Base-by-base conservation (phyloP, 2,329 filamentous ascomycete genomes). In the Karstenula rhodostoma region DNA sequence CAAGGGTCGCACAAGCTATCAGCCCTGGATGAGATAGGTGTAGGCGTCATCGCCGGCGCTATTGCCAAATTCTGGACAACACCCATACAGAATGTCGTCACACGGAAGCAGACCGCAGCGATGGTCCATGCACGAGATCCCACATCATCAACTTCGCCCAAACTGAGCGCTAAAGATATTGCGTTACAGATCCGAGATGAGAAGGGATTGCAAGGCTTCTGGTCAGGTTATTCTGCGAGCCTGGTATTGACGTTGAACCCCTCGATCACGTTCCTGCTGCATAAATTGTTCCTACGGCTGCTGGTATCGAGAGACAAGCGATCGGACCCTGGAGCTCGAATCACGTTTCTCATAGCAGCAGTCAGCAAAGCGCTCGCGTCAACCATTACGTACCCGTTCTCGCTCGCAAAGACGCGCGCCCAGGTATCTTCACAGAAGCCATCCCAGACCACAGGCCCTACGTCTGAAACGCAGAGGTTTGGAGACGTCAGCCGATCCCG, bases 141-240 rank as follows among this genome's bases (percentile, higher is more conserved):
- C 1, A 71, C 67, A 2, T 69, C 73, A 2, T 69, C 68, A 7
- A 66, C 69, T 10, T 69, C 67, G 40, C 68, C 72, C 29, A 66
- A 74, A 25, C 76, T 78, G 33, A 69, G 75, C 70, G 65, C 83
- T 74, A 61, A 82, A 29, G 83, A 89, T 53, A 91, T 92, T 32
- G 83, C 89, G 19, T 77, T 81, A 1, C 83, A 86, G 44, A 94
- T 96, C 61, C 79, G 82, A 43, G 71, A 80, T 1, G 90, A 94
- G 73, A 90, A 90, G 67, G 93, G 93, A 0, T 61, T 93, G 10
- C 73, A 82, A 47, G 93, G 92, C 2, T 90, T 97, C 69, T 97
- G 93, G 94, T 90, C 92, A 0, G 93, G 93, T 0, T 96, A 96
- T 76, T 92, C 90, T 22, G 92, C 93, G 1, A 89, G 86, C 23